phyloP scores from a whole-genome alignment of 2,329 filamentous ascomycete genomes.

The Sclerotinia glacialis region DNA sequence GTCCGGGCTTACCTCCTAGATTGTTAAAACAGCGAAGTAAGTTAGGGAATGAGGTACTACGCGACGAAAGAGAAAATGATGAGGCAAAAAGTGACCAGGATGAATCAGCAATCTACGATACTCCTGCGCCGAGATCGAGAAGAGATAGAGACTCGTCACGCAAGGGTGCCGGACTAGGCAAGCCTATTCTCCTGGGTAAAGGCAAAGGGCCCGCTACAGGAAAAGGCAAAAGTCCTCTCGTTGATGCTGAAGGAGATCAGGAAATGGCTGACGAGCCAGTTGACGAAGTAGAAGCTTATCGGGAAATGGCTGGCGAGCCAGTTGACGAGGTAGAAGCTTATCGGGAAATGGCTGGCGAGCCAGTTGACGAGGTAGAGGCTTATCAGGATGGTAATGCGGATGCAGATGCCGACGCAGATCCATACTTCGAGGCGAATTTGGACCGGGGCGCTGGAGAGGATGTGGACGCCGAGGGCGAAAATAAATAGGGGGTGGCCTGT shows the following conservation, averaged over 20 bases:
- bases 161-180: constrained; percentile 33
- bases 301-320: constrained; percentile 40
- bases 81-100: constrained; percentile 27
- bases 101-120: constrained; percentile 36
- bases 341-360: constrained; percentile 40
- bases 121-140: constrained; percentile 30
- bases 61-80: constrained; percentile 34
- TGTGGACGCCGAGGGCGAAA: constrained; percentile 9
- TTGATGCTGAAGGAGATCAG: constrained; percentile 32
- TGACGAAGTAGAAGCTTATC: constrained; percentile 31
- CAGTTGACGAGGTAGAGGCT: constrained; percentile 28
- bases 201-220: constrained; percentile 24
- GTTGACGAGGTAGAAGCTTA: constrained; percentile 31
- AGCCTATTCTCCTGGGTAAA: constrained; percentile 31
- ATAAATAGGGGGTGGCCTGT: constrained; percentile 7
- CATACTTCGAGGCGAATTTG: neutral
- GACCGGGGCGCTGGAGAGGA: neutral
- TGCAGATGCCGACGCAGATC: constrained; percentile 1
- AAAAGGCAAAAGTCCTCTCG: constrained; percentile 27
- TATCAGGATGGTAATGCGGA: constrained; percentile 2
- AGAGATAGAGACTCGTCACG: constrained; percentile 28
- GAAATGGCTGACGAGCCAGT: constrained; percentile 40
- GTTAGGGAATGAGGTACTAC: constrained; percentile 37
- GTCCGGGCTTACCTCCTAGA: constrained; percentile 59
- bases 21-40: constrained; percentile 36